These are phyloP conservation scores for Penicillium italicum DNA, from an alignment of 2,329 filamentous ascomycete genomes.

Conservation along the genomic window DNA sequence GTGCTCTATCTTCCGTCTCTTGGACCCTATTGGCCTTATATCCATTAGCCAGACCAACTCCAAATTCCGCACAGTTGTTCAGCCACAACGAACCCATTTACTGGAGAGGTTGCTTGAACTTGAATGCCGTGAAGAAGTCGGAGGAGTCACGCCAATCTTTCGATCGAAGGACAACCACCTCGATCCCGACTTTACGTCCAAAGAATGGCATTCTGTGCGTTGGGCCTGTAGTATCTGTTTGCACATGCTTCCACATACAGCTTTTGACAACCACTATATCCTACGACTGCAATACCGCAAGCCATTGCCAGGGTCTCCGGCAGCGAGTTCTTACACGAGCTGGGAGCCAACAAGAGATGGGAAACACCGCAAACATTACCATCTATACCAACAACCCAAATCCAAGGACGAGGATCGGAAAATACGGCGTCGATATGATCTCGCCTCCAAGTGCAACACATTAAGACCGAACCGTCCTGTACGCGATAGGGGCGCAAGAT, in stretches of 20 bases:
- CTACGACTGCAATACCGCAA: slow-evolving; percentile 10
- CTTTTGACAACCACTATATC: slow-evolving; percentile 8
- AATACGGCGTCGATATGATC: slow-evolving; percentile 4
- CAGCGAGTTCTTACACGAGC: not conserved
- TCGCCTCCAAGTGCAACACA: not conserved
- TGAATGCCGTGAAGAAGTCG: slow-evolving; percentile 5
- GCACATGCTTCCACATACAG: slow-evolving; percentile 2
- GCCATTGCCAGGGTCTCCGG: slow-evolving; percentile 5
- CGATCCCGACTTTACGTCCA: not conserved
- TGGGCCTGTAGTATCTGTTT: slow-evolving; percentile 12
- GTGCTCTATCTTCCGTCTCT: slow-evolving; percentile 3
- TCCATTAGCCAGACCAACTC: slow-evolving; percentile 8
- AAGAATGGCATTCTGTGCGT: slow-evolving; percentile 8
- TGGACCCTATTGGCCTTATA: slow-evolving; percentile 9
- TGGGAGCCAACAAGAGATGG: not conserved
- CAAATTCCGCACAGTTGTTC: slow-evolving; percentile 3
- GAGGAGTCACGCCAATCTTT: slow-evolving; percentile 1
- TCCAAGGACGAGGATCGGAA: not conserved
- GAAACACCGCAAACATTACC: not conserved
- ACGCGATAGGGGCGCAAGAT: not conserved
- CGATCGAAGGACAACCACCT: not conserved
- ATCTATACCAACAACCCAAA: not conserved
- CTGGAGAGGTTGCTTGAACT: slow-evolving; percentile 10
- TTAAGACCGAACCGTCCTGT: too few relatives aligned
- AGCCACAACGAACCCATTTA: slow-evolving; percentile 1